phyloP scores from a whole-genome alignment of 2,329 filamentous ascomycete species.

The Madurella fahalii region DNA sequence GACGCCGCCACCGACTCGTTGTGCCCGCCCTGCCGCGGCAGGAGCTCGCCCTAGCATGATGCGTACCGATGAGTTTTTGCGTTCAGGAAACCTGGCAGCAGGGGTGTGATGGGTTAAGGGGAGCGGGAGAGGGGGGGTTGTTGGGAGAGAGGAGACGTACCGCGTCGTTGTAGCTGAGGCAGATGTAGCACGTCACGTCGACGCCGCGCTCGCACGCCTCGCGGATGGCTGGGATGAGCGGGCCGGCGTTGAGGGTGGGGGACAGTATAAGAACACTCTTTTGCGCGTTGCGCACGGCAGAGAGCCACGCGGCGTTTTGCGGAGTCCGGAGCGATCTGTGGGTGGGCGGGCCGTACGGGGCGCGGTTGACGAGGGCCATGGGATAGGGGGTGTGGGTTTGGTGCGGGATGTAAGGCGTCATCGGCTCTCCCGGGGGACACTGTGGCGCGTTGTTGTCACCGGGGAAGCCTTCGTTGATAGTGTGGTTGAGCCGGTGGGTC shows the following conservation, averaged over 20 bases:
- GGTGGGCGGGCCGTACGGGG: constrained; percentile 62
- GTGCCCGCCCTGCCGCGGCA: constrained; percentile 45
- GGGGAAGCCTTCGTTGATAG: constrained; percentile 46
- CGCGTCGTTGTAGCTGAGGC: constrained; percentile 74
- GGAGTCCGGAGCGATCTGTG: constrained; percentile 60
- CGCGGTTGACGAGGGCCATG: constrained; percentile 67
- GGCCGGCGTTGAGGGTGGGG: constrained; percentile 70
- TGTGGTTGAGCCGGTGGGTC: constrained; percentile 63
- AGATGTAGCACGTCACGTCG: constrained; percentile 66
- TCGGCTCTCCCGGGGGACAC: constrained; percentile 47
- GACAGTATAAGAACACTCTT: constrained; percentile 71
- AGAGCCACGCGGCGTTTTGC: constrained; percentile 73
- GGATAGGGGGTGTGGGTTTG: constrained; percentile 54
- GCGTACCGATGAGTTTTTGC: not conserved
- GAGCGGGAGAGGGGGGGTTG: not conserved
- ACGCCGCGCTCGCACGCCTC: constrained; percentile 64
- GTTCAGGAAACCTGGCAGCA: not conserved
- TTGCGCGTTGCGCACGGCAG: constrained; percentile 61
- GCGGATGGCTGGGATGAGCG: constrained; percentile 59
- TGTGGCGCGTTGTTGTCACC: constrained; percentile 48
- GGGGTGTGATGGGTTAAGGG: constrained; percentile 1
- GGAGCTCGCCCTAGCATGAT: constrained; percentile 70
- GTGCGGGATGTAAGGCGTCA: constrained; percentile 63
- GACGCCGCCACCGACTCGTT: constrained; percentile 34
- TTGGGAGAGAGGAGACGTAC: constrained; percentile 31